Evolutionary conservation across 202 grass and related monocot species (phyloP), one percentile per base, ranked within the genome.

Genomic region (Carex sylvatica): DNA sequence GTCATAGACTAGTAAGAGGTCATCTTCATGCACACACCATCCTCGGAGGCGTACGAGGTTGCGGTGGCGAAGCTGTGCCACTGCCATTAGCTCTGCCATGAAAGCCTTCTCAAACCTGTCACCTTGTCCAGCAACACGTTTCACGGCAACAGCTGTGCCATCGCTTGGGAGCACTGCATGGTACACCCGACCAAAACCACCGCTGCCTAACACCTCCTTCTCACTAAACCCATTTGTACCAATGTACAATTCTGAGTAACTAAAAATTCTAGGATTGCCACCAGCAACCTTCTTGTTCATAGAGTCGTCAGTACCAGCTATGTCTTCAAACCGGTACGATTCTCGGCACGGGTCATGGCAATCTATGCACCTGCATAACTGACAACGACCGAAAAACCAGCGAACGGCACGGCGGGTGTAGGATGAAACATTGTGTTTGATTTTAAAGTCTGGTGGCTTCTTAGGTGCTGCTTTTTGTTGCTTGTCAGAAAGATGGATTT

Each of bases 241-340:
- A 26, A 97, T 97, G 30, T 97, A 97, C 18, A 97, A 81, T 84
- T 97, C 94, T 13, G 94, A 87, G 79, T 93, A 97, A 83, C 89
- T 91, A 72, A 93, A 97, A 3, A 93, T 91, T 76, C 91, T 38
- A n/a, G 94, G 94, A 61, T 88, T 86, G 0, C 85, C 54, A 4
- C 78, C 73, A 38, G 58, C 79, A 18, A 91, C 86, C 82, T 85
- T 91, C 72, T 76, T 65, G 1, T 61, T 74, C 0, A 46, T 66
- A 0, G 20, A 36, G 13, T 51, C 83, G 16, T 89, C 62, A 13
- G 47, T 23, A 67, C 94, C 94, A 18, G 87, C 86, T 78, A 92
- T 94, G 83, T 97, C 94, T 87, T 91, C 81, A 84, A 97, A 97
- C 30, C 18, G 11, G 1, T 54, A 80, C 0, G 86, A 81, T 33